Base-by-base conservation (phyloP, 768 basidiomycete genomes). In the Sutorius australiensis region DNA sequence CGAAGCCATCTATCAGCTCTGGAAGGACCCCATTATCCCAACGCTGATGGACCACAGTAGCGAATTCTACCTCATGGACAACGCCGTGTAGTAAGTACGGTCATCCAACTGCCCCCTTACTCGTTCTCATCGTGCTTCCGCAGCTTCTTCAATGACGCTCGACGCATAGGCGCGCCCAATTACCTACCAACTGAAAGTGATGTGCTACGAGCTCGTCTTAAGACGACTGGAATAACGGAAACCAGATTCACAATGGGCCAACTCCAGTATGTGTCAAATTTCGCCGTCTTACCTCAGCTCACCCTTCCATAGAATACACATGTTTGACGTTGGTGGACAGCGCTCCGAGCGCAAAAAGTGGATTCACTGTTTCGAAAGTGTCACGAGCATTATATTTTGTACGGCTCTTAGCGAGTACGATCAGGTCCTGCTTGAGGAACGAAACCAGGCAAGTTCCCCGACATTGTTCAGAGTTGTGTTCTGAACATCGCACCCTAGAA, bases 61-160 rank as follows among this genome's bases (percentile, higher is more conserved):
- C 65, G 86, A 93, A 50, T 95, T 95, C 62, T 95, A 95, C 65
- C 75, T 97, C 13, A 95, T 95, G 92, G 95, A 97, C 66, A 89
- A 83, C n/a, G 95, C 95, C 0, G 77, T 77, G 40, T 95, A 95
- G 90, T 92, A 61, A 65, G 88, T 80, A 11, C 24, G 9, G 21
- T 38, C 32, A 32, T 42, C 12, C 30, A 3, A 6, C 47, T 17
- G 14, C 30, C 1, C 38, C 46, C 10, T 6, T 30, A 0, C 30
- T 44, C 21, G 19, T 46, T 21, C 58, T 54, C 17, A 57, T 13
- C 9, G 3, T 1, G 8, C 14, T 9, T 11, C 38, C 17, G 10
- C 55, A 93, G 90, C 69, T 98, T 98, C 73, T 95, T 97, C 71
- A 76, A 78, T 11, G 83, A 92, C 48, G 86, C 93, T 10, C 72